Base-by-base conservation (phyloP, 23 red algal genomes). In the Pyropia haitanensis region DNA sequence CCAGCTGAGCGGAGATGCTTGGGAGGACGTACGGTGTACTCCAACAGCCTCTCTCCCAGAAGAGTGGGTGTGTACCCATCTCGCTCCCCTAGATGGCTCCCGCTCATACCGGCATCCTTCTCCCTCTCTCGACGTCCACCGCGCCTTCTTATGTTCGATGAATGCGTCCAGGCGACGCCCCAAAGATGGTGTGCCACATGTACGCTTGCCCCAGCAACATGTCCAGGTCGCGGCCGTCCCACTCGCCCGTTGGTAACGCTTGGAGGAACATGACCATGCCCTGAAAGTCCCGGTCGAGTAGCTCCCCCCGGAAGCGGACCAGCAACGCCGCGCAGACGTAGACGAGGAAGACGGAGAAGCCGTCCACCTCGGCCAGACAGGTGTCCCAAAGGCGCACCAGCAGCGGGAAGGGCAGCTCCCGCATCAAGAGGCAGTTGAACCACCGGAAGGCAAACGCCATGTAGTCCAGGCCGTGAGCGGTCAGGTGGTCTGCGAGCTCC, bases 351-450 rank as follows among this genome's bases (percentile, higher is more conserved):
- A 70, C 76, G 24, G 63, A 62, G 51, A 98, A 72, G 0, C 84
- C 86, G 34, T 85, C 79, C 23, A 55, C 61, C 60, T 91, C 79
- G 20, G 67, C 75, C 34, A 98, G 63, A 17, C 77, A 72, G 8
- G 85, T 68, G 69, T 98, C 94, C 94, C 94, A 98, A 31, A 98
- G 46, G 53, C 76, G 67, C 16, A 98, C 53, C 56, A 90, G 53
- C 12, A 91, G 32, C 55, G 63, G 72, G 61, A 98, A 76, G 2
- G 85, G 85, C 16, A 98, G 74, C 58, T 98, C 94, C 29, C 94
- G 63, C 80, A 98, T 89, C 14, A 98, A 65, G 46, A 98, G 63
- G 32, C 85, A 90, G 22, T 90, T 91, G 53, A 98, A 79, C 94
- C 86, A 98, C 49, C 94, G 64, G 50, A 77, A 98, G 6, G 85